Conservation (phyloP, 202 grass and related monocot species). For the Saccharum hybrid region DNA sequence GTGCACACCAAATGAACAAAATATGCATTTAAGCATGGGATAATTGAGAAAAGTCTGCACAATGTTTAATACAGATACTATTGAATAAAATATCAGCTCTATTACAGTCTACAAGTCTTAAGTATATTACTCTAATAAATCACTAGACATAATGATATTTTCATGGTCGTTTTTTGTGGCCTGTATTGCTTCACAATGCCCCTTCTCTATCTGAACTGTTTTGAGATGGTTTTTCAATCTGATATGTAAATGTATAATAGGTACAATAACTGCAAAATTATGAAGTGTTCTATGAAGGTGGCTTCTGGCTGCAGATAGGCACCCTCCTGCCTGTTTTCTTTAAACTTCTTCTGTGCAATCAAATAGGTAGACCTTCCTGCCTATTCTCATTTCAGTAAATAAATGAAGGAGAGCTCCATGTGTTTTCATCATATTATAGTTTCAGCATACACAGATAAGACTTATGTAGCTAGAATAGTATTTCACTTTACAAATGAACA, state of each 20-base stretch:
- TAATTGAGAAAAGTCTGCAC: neutral
- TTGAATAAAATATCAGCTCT: neutral
- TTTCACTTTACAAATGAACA: neutral
- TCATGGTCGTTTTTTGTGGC: constrained; percentile 5
- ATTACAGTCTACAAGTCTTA: neutral
- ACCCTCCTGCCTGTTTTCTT: neutral
- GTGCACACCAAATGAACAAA: constrained; percentile 1
- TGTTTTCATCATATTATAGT: neutral
- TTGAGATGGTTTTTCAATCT: constrained; percentile 3
- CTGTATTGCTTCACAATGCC: neutral
- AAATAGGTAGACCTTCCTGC: neutral
- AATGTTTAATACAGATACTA: constrained; percentile 28
- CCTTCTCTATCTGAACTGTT: constrained; percentile 6
- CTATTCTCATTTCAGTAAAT: neutral
- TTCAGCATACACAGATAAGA: neutral
- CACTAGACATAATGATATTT: neutral
- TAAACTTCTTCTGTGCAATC: neutral
- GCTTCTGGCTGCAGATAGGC: neutral
- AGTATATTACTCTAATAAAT: constrained; percentile 12
- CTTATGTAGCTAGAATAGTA: constrained; percentile 7
- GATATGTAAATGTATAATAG: neutral
- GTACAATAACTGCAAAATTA: neutral
- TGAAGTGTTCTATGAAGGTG: constrained; percentile 10
- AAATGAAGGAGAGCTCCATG: neutral
- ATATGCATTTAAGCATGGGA: neutral